These are phyloP conservation scores for Ophiostoma tasmaniense DNA, from an alignment of 2,329 filamentous ascomycete species.

Conservation along the genomic window DNA sequence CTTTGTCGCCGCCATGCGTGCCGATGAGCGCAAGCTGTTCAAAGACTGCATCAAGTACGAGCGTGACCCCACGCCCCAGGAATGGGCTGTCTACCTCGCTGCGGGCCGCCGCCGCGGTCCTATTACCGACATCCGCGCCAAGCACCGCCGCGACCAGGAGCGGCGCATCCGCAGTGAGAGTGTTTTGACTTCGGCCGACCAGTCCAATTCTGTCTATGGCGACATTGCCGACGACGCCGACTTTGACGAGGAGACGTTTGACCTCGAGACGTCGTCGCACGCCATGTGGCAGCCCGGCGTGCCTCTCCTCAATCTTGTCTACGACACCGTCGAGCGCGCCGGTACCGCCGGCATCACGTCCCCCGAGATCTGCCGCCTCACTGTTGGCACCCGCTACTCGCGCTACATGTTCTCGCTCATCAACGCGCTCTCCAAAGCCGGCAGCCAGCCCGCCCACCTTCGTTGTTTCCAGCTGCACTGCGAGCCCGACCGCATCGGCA, in stretches of 20 bases:
- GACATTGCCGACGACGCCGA: slow-evolving; percentile 15
- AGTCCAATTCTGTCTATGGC: slow-evolving; percentile 4
- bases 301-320: slow-evolving; percentile 27
- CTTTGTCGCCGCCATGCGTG: slow-evolving; percentile 49
- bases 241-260: slow-evolving; percentile 11
- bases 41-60: slow-evolving; percentile 54
- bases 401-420: slow-evolving; percentile 30
- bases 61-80: slow-evolving; percentile 46
- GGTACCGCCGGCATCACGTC: slow-evolving; percentile 29
- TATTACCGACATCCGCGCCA: slow-evolving; percentile 18
- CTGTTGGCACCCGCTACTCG: slow-evolving; percentile 30
- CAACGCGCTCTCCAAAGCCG: slow-evolving; percentile 26
- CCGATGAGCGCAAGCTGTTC: slow-evolving; percentile 41
- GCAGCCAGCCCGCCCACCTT: slow-evolving; percentile 34
- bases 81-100: slow-evolving; percentile 48
- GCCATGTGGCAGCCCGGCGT: not conserved
- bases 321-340: slow-evolving; percentile 29
- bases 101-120: slow-evolving; percentile 34
- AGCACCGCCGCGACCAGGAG: slow-evolving; percentile 12
- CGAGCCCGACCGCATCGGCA: slow-evolving; percentile 32
- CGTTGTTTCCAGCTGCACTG: slow-evolving; percentile 33
- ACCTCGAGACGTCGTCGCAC: too few relatives aligned
- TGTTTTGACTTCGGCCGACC: slow-evolving; percentile 16
- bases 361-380: slow-evolving; percentile 30
- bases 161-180: slow-evolving; percentile 5